A percentile compares a stretch with the other conserved stretches of the same genome.
Evolutionary conservation across 2,329 filamentous ascomycete genomes (phyloP).

Genomic region (Aspergillus floridensis): DNA sequence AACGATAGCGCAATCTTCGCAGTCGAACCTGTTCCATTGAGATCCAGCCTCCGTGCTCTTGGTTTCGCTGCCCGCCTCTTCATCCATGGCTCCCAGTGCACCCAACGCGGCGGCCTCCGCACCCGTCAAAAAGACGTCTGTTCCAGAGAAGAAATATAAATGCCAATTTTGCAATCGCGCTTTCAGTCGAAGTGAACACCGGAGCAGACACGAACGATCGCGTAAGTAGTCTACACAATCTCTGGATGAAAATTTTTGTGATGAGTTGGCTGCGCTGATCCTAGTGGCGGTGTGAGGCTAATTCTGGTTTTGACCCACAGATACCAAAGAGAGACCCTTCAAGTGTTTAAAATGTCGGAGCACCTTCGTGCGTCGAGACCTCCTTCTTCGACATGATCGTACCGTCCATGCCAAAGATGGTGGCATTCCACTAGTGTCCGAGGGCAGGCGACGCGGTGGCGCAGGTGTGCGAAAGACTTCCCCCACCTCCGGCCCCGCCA

Average conservation of each 20-base stretch:
- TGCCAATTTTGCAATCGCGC: constrained; percentile 98
- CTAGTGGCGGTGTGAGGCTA: not conserved
- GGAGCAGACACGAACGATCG: constrained; percentile 93
- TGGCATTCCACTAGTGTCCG: constrained; percentile 87
- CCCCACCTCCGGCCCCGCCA: constrained; percentile 52
- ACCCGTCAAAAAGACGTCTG: constrained; percentile 76
- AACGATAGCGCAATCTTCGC: constrained; percentile 36
- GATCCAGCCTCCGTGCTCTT: constrained; percentile 19
- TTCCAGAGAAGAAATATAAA: constrained; percentile 97
- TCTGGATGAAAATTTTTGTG: not conserved
- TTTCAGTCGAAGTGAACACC: constrained; percentile 95
- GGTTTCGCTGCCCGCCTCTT: constrained; percentile 15
- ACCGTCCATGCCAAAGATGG: constrained; percentile 99
- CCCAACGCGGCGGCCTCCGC: constrained; percentile 66
- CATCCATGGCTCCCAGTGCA: constrained; percentile 47
- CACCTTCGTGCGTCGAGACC: constrained; percentile 95
- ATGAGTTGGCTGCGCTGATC: not conserved
- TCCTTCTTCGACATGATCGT: constrained; percentile 93
- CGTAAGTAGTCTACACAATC: constrained; percentile 66
- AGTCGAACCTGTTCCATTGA: constrained; percentile 28
- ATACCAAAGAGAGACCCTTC: constrained; percentile 98
- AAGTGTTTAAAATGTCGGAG: constrained; percentile 98
- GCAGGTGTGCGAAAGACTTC: constrained; percentile 39
- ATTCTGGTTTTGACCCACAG: constrained; percentile 47
- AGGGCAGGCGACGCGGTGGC: constrained; percentile 70